Conservation (phyloP, 768 basidiomycete species). For the Amanita rubescens region DNA sequence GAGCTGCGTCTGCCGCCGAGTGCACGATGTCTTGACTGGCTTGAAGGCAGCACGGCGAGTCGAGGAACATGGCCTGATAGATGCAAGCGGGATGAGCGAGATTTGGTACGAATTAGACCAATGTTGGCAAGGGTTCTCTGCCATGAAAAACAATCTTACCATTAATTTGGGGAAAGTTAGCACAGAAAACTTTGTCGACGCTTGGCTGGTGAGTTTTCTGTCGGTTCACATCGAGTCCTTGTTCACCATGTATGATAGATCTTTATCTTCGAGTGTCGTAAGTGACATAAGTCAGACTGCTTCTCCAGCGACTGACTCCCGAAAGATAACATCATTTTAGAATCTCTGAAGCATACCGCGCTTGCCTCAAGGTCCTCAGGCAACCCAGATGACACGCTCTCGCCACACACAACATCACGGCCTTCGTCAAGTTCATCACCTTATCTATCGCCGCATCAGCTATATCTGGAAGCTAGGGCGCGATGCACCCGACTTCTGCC, state of each 20-base stretch:
- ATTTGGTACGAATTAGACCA: slow-evolving; percentile 82
- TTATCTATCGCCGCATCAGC: slow-evolving; percentile 37
- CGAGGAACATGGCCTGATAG: slow-evolving; percentile 46
- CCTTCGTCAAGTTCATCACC: slow-evolving; percentile 37
- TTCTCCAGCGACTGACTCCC: slow-evolving; percentile 11
- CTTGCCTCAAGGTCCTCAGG: slow-evolving; percentile 9
- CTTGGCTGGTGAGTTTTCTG: slow-evolving; percentile 62
- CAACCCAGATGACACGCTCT: slow-evolving; percentile 23
- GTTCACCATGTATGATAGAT: slow-evolving; percentile 39
- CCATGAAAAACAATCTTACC: slow-evolving; percentile 35
- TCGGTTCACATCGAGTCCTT: slow-evolving; percentile 7
- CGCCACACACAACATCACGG: slow-evolving; percentile 36
- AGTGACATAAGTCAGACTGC: slow-evolving; percentile 24
- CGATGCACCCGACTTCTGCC: slow-evolving; percentile 48
- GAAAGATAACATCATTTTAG: slow-evolving; percentile 78
- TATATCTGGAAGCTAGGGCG: slow-evolving; percentile 41
- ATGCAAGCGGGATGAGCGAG: slow-evolving; percentile 57
- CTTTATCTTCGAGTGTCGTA: slow-evolving; percentile 86
- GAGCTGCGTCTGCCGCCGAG: slow-evolving; percentile 66
- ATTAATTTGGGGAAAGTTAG: slow-evolving; percentile 27
- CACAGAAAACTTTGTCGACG: slow-evolving; percentile 61
- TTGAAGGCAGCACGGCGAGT: slow-evolving; percentile 56
- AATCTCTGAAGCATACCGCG: slow-evolving; percentile 63
- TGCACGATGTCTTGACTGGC: slow-evolving; percentile 77
- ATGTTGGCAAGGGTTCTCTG: slow-evolving; percentile 82